A percentile compares a stretch with the other conserved stretches of the same genome.
Conservation (phyloP, 2,329 filamentous ascomycete species). For the Apiospora aurea region DNA sequence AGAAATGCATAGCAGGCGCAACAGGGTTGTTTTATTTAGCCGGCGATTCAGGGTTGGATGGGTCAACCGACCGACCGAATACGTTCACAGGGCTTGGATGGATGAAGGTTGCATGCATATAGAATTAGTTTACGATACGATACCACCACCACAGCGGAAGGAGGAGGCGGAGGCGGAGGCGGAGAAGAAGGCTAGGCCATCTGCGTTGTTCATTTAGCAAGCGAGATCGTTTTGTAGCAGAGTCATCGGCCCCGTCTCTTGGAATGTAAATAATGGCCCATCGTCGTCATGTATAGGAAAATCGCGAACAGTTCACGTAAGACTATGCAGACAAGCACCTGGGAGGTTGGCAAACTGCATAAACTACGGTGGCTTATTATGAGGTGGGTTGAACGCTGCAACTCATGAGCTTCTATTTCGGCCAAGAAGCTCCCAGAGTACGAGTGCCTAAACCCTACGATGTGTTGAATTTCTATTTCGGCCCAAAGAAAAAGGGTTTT, state of each 20-base stretch:
- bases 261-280: not conserved
- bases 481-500: not conserved
- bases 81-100: slow-evolving; percentile 2
- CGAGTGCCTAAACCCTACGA: not conserved
- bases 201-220: slow-evolving; percentile 7
- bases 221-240: slow-evolving; percentile 8
- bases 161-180: not conserved
- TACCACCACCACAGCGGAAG: slow-evolving; percentile 1
- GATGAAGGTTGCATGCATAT: slow-evolving; percentile 7
- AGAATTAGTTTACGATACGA: slow-evolving; percentile 19
- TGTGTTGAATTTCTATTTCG: not conserved
- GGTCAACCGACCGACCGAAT: not conserved
- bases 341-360: not conserved
- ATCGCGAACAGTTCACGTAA: not conserved
- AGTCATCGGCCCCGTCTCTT: not conserved
- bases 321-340: not conserved
- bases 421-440: not conserved
- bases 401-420: not conserved
- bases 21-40: not conserved
- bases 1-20: slow-evolving; percentile 20
- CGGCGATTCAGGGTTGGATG: not conserved
- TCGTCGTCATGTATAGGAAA: not conserved
- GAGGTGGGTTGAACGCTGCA: not conserved
- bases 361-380: not conserved
- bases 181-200: not conserved